Conservation (phyloP, 2,329 filamentous ascomycete genomes). For the Leptographium lundbergii region DNA sequence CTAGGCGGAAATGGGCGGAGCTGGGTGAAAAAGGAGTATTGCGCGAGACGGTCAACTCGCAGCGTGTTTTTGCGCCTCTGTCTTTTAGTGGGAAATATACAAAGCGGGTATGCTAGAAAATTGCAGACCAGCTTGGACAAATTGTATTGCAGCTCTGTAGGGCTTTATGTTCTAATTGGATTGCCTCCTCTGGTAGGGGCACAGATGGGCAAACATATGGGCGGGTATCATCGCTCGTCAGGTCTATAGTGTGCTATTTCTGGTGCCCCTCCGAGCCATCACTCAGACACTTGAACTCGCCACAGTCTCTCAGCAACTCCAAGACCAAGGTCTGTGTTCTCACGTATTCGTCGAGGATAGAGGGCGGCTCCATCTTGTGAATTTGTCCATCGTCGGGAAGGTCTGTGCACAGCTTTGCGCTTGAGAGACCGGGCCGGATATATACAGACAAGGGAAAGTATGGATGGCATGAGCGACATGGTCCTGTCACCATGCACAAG, state of each 20-base stretch:
- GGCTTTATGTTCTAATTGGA: not conserved
- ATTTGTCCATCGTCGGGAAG: not conserved
- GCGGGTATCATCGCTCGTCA: not conserved
- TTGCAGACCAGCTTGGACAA: not conserved
- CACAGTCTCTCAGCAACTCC: not conserved
- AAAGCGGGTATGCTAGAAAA: not conserved
- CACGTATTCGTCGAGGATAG: not conserved
- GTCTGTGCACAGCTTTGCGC: not conserved
- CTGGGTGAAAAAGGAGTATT: not conserved
- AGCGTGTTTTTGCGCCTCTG: not conserved
- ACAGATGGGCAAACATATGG: not conserved
- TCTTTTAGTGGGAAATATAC: not conserved
- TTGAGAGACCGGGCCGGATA: not conserved
- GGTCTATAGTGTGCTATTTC: not conserved
- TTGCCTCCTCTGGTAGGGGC: not conserved
- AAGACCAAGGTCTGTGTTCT: not conserved
- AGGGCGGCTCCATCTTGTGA: not conserved
- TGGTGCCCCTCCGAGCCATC: not conserved
- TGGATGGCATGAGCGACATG: not conserved
- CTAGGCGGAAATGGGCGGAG: not conserved
- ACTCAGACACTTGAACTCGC: not conserved
- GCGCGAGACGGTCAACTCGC: too few species aligned
- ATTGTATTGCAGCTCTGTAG: not conserved
- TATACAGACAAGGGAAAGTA: not conserved
- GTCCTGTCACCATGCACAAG: not conserved